Evolutionary conservation across 1,284 basidiomycete genomes (phyloP), one percentile per base, ranked within the genome.

Genomic region (Dichomitus squalens): DNA sequence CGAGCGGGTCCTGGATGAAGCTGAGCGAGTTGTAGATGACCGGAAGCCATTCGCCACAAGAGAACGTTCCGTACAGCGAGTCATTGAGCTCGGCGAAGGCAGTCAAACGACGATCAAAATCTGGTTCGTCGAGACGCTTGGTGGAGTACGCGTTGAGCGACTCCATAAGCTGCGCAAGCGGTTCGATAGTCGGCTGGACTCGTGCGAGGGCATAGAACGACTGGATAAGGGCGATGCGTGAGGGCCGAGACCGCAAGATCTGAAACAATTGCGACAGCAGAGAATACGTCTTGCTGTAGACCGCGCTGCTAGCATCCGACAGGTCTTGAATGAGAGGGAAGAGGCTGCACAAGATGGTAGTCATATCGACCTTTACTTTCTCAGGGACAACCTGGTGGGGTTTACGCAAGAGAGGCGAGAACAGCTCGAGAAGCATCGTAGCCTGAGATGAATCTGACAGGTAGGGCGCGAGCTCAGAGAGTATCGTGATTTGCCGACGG

Each of bases 1-100:
- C 97, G 7, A 90, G 87, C 0, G 91, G 84, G 69, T 99, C 95
- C 70, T 95, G 92, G 50, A 98, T 85, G 75, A 89, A 94, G 76
- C 88, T 86, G 21, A 98, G 78, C 73, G 90, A 84, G 70, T 94
- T 94, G 77, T 93, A 86, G 2, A 98, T 73, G 36, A 99, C 64
- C 0, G 95, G 92, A 21, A 89, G 73, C 97, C 96, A 99, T 48
- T 93, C 84, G 0, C 71, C 71, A 14, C 76, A 66, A 0, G 83
- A 77, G 2, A 94, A 68, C 0, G 76, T 71, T 48, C 67, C 57
- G 69, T 87, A 83, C 5, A 81, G 60, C 0, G 73, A 74, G 52
- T 90, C 89, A 72, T 94, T 96, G 52, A 99, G 76, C 9, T 69
- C 72, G 3, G 85, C 81, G 72, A 95, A 98, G 0, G 93, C 95